Evolutionary conservation across 2,329 filamentous ascomycete genomes (phyloP).

Genomic region (Penicillium sp.): DNA sequence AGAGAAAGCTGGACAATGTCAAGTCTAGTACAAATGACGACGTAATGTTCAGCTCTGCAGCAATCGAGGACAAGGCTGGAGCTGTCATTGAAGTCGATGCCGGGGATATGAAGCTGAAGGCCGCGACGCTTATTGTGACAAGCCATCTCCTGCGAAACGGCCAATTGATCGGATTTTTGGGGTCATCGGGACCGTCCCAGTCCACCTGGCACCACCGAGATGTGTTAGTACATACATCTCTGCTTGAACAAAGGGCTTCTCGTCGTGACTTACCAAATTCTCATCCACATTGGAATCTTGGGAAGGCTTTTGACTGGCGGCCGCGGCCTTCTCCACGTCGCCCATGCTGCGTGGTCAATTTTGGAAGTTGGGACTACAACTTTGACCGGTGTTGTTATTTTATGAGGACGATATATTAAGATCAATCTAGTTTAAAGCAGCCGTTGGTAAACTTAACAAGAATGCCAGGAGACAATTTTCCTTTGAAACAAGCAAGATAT

Average conservation of each 20-base stretch:
- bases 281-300: neutral
- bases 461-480: neutral
- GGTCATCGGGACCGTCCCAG: conserved; percentile 58
- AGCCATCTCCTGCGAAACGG: conserved; percentile 41
- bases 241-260: neutral
- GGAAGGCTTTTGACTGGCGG: neutral
- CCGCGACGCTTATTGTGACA: conserved; percentile 45
- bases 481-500: neutral
- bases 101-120: conserved; percentile 43
- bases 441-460: neutral
- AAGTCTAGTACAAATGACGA: neutral
- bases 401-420: neutral
- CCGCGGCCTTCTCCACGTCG: neutral
- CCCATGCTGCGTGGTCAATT: neutral
- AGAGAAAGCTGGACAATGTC: neutral
- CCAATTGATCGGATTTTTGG: conserved; percentile 61
- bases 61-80: neutral
- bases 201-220: conserved; percentile 38
- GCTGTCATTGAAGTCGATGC: neutral
- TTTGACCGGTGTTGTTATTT: neutral
- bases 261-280: neutral
- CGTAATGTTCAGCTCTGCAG: neutral
- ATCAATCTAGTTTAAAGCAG: neutral
- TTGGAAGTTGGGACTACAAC: neutral
- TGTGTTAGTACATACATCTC: neutral